These are phyloP conservation scores for Dothistroma pini DNA, from an alignment of 2,329 filamentous ascomycete species.

Conservation along the genomic window DNA sequence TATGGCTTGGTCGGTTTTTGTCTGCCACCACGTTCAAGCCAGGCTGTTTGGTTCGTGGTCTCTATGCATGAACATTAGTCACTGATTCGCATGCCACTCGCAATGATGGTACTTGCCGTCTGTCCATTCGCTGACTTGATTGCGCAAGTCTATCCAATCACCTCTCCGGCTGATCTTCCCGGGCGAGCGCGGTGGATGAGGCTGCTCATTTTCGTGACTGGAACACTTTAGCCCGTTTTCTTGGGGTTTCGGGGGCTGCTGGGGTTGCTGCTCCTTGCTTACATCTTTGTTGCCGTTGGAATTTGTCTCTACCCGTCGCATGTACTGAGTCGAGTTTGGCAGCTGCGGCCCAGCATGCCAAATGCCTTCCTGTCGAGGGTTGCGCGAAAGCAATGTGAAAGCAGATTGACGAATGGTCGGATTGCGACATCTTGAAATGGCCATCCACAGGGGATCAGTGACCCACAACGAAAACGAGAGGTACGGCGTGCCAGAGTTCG, in stretches of 20 bases:
- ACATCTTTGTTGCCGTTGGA: conserved; percentile 18
- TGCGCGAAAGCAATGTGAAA: conserved; percentile 32
- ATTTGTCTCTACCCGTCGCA: conserved; percentile 21
- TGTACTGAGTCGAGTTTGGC: conserved; percentile 26
- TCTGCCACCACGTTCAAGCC: conserved; percentile 19
- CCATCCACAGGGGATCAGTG: conserved; percentile 36
- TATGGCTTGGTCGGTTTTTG: conserved; percentile 16
- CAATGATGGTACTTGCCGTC: conserved; percentile 11
- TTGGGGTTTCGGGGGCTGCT: conserved; percentile 12
- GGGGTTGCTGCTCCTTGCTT: conserved; percentile 20
- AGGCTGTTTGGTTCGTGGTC: conserved; percentile 17
- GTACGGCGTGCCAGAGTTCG: conserved; percentile 30
- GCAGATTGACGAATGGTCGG: conserved; percentile 32
- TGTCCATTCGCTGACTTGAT: conserved; percentile 16
- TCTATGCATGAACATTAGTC: conserved; percentile 8
- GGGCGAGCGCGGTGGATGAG: not conserved
- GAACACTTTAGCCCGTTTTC: conserved; percentile 17
- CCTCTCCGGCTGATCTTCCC: conserved; percentile 1
- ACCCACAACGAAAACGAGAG: conserved; percentile 34
- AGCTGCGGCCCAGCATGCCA: conserved; percentile 34
- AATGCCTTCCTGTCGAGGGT: conserved; percentile 34
- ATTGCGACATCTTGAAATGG: conserved; percentile 32
- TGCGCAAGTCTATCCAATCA: conserved; percentile 18
- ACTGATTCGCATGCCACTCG: not conserved
- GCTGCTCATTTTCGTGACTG: conserved; percentile 23